Evolutionary conservation across 208 protist species (phyloP), one percentile per base, ranked within the genome.

Genomic region (Acanthamoeba sp.): DNA sequence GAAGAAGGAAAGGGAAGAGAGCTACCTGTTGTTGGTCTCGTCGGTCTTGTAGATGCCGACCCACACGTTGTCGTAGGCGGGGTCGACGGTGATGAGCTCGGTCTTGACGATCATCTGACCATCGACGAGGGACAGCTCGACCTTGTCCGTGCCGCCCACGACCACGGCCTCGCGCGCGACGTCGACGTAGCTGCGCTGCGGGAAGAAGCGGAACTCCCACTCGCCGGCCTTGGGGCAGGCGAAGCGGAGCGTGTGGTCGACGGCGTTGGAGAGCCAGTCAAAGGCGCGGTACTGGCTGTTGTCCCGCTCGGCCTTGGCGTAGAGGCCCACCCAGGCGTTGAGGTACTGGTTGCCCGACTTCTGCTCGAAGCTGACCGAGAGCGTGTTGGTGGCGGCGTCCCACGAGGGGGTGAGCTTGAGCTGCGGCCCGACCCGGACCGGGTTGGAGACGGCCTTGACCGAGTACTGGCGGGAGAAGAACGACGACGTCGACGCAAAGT

Each of bases 181-280:
- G 48, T 71, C 62, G 38, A 80, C 40, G 34, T 93, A 93, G 36
- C 59, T 78, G 38, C 66, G 14, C 66, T 93, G 62, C 16, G 88
- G 88, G 88, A 93, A 93, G 62, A 80, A 52, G 6, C 88, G 55
- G 59, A 93, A 93, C 88, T 93, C 88, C 88, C 88, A 93, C n/a
- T 78, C 38, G 88, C 88, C 88, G 22, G 88, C 42, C 64, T 93
- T 93, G 40, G 88, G 88, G 62, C 36, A 52, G 32, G 62, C 16
- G 32, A 93, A 93, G 6, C 6, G 20, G 59, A 93, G 88, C 16
- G 64, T 78, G 66, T 93, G 32, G 45, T 93, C 88, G 45, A 93
- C 88, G 6, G 88, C 88, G 34, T 71, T 80, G 16, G 88, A 59
- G 48, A 93, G 27, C 88, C 88, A 93, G 24, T 93, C 62, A 38